phyloP scores from a whole-genome alignment of 176 grass and related monocot genomes.

The Bonia amplexicaulis region DNA sequence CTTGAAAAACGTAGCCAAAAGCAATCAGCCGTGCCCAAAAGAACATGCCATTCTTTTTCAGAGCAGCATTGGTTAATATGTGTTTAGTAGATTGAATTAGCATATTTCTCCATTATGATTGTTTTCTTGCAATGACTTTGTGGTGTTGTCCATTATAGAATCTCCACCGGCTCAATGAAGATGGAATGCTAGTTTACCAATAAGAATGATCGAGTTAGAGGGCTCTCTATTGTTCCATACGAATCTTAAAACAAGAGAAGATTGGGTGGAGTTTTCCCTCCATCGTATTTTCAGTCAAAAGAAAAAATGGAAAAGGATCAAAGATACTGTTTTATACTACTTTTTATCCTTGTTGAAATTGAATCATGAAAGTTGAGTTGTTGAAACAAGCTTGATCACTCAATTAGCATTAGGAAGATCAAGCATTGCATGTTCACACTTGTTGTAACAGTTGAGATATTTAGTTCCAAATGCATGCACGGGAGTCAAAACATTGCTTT shows the following conservation, averaged over 20 bases:
- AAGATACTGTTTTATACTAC: neutral
- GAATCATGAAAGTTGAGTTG: neutral
- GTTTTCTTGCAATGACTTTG: no score
- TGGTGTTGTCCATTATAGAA: no score
- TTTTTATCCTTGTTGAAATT: neutral
- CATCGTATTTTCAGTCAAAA: neutral
- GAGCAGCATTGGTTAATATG: no score
- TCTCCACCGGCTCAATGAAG: no score
- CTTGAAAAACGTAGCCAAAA: no score
- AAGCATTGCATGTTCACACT: neutral
- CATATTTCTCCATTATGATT: no score
- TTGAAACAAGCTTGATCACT: neutral
- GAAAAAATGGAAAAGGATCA: neutral
- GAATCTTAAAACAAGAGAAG: neutral
- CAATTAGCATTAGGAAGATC: neutral
- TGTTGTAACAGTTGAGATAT: neutral
- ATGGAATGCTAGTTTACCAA: no score
- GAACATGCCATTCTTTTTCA: no score
- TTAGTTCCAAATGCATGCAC: neutral
- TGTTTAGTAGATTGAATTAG: no score
- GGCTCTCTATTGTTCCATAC: no score
- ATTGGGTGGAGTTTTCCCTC: neutral
- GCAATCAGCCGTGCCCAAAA: no score
- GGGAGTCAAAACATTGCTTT: neutral
- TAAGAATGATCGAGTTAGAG: no score